Percentiles rank a stretch among this genome's conserved stretches.
phyloP scores from a whole-genome alignment of 352 stramenopile genomes.

The Phytophthora constricta region DNA sequence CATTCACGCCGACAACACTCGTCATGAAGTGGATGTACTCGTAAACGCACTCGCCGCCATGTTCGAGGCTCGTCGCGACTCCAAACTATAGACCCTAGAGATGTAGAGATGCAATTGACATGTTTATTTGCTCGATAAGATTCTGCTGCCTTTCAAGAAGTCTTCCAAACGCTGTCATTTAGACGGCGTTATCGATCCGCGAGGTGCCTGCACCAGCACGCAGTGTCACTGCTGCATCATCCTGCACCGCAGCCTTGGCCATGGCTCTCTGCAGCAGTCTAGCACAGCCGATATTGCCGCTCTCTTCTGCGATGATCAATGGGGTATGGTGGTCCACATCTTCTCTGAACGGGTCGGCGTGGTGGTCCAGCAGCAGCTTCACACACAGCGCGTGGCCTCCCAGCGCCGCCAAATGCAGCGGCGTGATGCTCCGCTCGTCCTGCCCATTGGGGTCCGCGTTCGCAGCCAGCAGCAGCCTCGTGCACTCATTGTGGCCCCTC shows the following conservation, averaged over 20 bases:
- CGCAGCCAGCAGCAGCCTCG: constrained; percentile 61
- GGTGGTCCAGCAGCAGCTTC: constrained; percentile 81
- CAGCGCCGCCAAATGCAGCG: constrained; percentile 74
- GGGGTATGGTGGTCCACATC: constrained; percentile 79
- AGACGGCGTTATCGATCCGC: constrained; percentile 78
- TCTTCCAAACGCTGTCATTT: constrained; percentile 16
- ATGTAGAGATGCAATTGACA: constrained; percentile 12
- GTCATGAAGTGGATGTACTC: constrained; percentile 83
- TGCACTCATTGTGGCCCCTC: constrained; percentile 85
- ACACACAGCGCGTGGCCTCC: constrained; percentile 80
- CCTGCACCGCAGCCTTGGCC: constrained; percentile 68
- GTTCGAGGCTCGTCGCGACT: constrained; percentile 41
- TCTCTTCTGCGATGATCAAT: constrained; percentile 71
- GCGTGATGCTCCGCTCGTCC: constrained; percentile 79
- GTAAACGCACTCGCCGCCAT: constrained; percentile 53
- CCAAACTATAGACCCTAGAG: constrained; percentile 41
- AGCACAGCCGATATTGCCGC: constrained; percentile 80
- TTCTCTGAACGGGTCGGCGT: constrained; percentile 83
- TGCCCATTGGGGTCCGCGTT: constrained; percentile 72
- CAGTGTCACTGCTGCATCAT: constrained; percentile 66
- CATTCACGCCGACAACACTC: constrained; percentile 95
- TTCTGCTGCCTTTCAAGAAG: constrained; percentile 13
- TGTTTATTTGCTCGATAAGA: constrained; percentile 31
- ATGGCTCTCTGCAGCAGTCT: constrained; percentile 78
- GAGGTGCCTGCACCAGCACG: constrained; percentile 54